Base-by-base conservation (phyloP, 2,329 filamentous ascomycete species). In the Rhexocercosporidium sp. region DNA sequence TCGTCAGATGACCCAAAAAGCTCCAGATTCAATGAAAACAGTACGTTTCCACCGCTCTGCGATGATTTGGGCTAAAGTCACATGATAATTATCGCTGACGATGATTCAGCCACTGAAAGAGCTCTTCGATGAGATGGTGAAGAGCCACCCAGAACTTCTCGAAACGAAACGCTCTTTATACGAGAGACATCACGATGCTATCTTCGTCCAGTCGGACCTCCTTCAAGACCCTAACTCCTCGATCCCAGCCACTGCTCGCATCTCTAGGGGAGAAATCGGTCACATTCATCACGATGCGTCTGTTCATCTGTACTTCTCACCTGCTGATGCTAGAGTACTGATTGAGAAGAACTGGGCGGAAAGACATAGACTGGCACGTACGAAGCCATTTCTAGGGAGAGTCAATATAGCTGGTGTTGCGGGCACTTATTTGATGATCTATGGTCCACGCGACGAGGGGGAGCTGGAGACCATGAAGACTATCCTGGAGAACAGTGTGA, bases 341-440 rank as follows among this genome's bases (percentile, higher is more conserved):
- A 62, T 62, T n/a, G 59, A 62, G n/a, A 62, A 62, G 20, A 51
- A 49, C 27, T 62, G 59, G 59, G 59, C 46, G 12, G 59, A 62
- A 51, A 47, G 59, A 20, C 59, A 62, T 25, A 31, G 41, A 12
- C 20, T 62, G 44, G 59, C 59, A 16, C 44, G 41, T 3, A 62
- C 44, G n/a, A 62, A 49, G n/a, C 29, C 41, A 16, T 62, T 34
- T 22, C 46, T 62, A 3, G 59, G 59, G 1, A 39, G 25, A 14
- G 20, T 62, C 5, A 49, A 62, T 37, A 47, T 62, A 27, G 37
- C 39, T 25, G 18, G 18, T 2, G 59, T 62, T 3, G 59, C 41
- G 9, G 59, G 59, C 8, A 62, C 59, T 22, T 62, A 62, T 31
- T 34, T 62, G 20, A 62, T 62, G 59, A 39, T 62, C n/a, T 62